Base-by-base conservation (phyloP, 768 basidiomycete genomes). In the Russula vinacea region DNA sequence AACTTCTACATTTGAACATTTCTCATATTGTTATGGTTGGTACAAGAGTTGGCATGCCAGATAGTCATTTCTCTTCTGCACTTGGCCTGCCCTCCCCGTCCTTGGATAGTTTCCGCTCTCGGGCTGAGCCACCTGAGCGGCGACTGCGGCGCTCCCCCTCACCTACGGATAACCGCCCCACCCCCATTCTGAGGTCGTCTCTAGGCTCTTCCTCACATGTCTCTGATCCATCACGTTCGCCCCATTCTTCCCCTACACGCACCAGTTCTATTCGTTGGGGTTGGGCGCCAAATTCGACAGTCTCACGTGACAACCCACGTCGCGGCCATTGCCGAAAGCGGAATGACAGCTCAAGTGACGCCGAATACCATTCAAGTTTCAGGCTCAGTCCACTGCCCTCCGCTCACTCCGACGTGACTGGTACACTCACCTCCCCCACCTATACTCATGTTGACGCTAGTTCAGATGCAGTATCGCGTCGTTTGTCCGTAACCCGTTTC, bases 181-280 rank as follows among this genome's bases (percentile, higher is more conserved):
- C 58, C 19, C 65, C 67, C 5, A 66, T 64, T 44, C 40, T 67
- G 16, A 66, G 51, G 19, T 40, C 62, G 3, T 79, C 79, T 0
- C 52, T 75, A 9, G 78, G 73, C 0, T 69, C 69, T 44, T 68
- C 66, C 1, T 54, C 64, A 29, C 29, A 5, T 29, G 29, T 5
- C 8, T 79, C 76, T 0, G 77, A 80, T 78, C 75, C 42, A 22
- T 42, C 71, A 54, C 17, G 29, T 52, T 75, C 76, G 26, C 80
- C 74, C 0, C 90, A 90, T 0, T 89, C 90, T 0, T 92, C 90
- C 0, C 91, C 90, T 0, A 91, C 90, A 0, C 79, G 89, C 10
- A n/a, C n/a, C 19, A 88, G 87, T 3, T 84, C 84, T 0, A 80
- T 83, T 0, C 82, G n/a, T n/a, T n/a, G n/a, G n/a, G n/a, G 84